Evolutionary conservation across 495 filamentous ascomycete species (phyloP).

Genomic region (Clohesyomyces aquaticus): DNA sequence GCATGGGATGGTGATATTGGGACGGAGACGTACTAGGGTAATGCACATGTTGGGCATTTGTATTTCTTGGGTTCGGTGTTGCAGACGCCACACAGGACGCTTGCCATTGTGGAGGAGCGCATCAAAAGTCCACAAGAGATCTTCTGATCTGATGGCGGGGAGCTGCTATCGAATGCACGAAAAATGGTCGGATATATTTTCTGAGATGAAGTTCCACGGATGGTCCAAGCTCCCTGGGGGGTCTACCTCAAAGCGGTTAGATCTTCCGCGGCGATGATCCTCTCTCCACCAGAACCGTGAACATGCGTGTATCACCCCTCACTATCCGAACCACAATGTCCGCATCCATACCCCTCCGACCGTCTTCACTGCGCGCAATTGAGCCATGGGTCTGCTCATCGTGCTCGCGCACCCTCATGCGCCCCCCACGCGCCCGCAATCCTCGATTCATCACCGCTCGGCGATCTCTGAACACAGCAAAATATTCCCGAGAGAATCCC

Average conservation of each 20-base stretch:
- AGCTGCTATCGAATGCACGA: not conserved
- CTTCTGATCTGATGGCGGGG: not conserved
- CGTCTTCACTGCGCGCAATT: not conserved
- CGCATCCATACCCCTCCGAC: conserved; percentile 18
- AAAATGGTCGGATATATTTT: not conserved
- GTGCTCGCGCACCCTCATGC: conserved; percentile 17
- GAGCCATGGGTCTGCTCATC: conserved; percentile 39
- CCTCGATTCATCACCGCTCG: not conserved
- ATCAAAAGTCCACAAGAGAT: not conserved
- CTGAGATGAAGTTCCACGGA: not conserved
- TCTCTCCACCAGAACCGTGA: conserved; percentile 9
- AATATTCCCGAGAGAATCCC: conserved; percentile 31
- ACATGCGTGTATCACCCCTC: not conserved
- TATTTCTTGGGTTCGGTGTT: conserved; percentile 44
- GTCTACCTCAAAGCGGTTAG: conserved; percentile 26
- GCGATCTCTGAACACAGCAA: conserved; percentile 42
- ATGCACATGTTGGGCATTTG: conserved; percentile 47
- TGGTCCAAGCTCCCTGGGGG: conserved; percentile 11
- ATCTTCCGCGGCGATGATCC: conserved; percentile 28
- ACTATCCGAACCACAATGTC: conserved; percentile 23
- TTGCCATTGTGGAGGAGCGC: conserved; percentile 20
- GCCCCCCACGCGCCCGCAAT: conserved; percentile 6
- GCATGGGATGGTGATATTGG: not conserved
- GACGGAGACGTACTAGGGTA: conserved; percentile 45
- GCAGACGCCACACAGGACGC: conserved; percentile 42